Evolutionary conservation across 768 basidiomycete genomes (phyloP).

Genomic region (Russula compacta): DNA sequence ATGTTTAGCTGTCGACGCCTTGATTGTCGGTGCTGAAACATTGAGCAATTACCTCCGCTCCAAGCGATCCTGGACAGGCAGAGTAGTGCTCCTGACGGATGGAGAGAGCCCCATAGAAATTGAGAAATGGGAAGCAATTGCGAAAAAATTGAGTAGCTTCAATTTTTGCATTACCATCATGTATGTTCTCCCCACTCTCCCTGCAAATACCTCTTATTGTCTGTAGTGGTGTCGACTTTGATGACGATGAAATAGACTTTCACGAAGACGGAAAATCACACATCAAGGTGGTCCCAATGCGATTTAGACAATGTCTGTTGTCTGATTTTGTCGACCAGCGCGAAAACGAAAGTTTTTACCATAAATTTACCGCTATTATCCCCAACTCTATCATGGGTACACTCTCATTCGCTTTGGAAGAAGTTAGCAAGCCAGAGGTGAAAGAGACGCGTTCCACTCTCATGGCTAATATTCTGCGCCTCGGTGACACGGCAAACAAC

Average conservation of each 20-base stretch:
- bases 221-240: slow-evolving; percentile 80
- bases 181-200: slow-evolving; percentile 35
- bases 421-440: slow-evolving; percentile 51
- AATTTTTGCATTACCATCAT: slow-evolving; percentile 58
- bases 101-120: slow-evolving; percentile 66
- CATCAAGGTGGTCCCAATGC: slow-evolving; percentile 50
- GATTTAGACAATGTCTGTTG: not conserved
- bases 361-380: slow-evolving; percentile 34
- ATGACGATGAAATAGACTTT: slow-evolving; percentile 57
- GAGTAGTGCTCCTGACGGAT: slow-evolving; percentile 78
- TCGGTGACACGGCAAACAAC: slow-evolving; percentile 65
- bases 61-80: slow-evolving; percentile 81
- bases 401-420: slow-evolving; percentile 54
- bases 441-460: slow-evolving; percentile 61
- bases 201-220: slow-evolving; percentile 3
- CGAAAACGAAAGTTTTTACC: slow-evolving; percentile 68
- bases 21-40: slow-evolving; percentile 81
- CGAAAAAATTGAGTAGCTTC: slow-evolving; percentile 51
- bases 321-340: slow-evolving; percentile 34
- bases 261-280: slow-evolving; percentile 58
- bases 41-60: slow-evolving; percentile 55
- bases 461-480: slow-evolving; percentile 52
- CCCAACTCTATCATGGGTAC: slow-evolving; percentile 50
- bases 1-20: slow-evolving; percentile 64
- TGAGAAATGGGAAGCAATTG: slow-evolving; percentile 67